These are phyloP conservation scores for Kappamyces sp. DNA, from an alignment of 192 early-diverging fungal genomes.

Conservation along the genomic window DNA sequence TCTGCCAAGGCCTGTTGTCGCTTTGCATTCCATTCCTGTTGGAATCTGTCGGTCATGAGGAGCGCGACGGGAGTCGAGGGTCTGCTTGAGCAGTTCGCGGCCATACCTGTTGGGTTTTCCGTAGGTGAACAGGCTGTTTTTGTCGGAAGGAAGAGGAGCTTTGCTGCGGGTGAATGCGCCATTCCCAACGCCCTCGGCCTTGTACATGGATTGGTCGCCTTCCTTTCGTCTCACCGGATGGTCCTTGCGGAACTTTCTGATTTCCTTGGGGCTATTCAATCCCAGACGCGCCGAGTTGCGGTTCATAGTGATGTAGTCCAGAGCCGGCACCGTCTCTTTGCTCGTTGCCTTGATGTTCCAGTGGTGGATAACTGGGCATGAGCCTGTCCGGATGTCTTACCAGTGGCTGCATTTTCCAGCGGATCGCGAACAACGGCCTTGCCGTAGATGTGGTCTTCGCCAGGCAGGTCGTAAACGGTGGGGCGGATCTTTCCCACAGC, in stretches of 20 bases:
- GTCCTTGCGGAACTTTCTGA: slow-evolving; percentile 35
- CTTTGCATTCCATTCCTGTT: slow-evolving; percentile 42
- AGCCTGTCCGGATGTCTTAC: slow-evolving; percentile 19
- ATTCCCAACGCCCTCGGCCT: slow-evolving; percentile 13
- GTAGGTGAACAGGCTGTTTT: slow-evolving; percentile 42
- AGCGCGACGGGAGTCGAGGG: slow-evolving; percentile 49
- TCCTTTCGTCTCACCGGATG: slow-evolving; percentile 47
- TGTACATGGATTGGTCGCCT: slow-evolving; percentile 26
- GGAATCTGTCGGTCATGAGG: slow-evolving; percentile 52
- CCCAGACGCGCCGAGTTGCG: slow-evolving; percentile 38
- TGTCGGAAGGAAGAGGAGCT: slow-evolving; percentile 46
- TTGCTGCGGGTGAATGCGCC: slow-evolving; percentile 15
- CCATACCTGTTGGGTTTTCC: slow-evolving; percentile 51
- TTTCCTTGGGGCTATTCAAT: slow-evolving; percentile 36
- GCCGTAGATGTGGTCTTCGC: slow-evolving; percentile 42
- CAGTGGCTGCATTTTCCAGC: slow-evolving; percentile 37
- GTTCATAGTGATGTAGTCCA: slow-evolving; percentile 60
- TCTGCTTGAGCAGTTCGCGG: slow-evolving; percentile 17
- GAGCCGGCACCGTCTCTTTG: slow-evolving; percentile 33
- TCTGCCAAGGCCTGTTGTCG: slow-evolving; percentile 23
- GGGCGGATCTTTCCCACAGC: slow-evolving; percentile 44
- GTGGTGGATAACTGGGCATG: slow-evolving; percentile 41
- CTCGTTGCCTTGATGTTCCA: slow-evolving; percentile 41
- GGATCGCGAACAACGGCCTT: slow-evolving; percentile 37
- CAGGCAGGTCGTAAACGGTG: slow-evolving; percentile 45